Evolutionary conservation across 441 rosid species (phyloP).

Genomic region (Adansonia grandidieri): DNA sequence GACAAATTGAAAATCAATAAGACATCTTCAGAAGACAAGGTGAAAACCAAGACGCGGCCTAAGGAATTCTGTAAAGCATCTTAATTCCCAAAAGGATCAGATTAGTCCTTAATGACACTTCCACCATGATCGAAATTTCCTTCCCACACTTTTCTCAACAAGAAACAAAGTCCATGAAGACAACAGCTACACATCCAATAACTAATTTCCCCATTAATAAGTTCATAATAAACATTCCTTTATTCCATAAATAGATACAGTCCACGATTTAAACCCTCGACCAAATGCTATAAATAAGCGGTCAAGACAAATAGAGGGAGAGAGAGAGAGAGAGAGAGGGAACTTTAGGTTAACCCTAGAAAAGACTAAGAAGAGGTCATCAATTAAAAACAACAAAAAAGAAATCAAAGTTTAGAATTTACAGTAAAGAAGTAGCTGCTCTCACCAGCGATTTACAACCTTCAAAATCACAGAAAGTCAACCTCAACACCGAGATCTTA

Average conservation of each 20-base stretch:
- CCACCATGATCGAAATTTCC: neutral
- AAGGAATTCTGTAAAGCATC: neutral
- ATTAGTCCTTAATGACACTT: neutral
- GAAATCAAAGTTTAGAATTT: neutral
- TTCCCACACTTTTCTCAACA: neutral
- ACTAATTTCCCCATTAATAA: conserved; percentile 11
- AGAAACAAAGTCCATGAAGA: neutral
- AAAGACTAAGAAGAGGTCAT: neutral
- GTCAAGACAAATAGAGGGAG: neutral
- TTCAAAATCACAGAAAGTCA: conserved; percentile 24
- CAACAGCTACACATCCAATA: neutral
- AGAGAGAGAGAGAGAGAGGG: neutral
- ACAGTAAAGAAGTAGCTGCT: neutral
- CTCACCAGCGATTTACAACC: conserved; percentile 34
- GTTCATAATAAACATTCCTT: conserved; percentile 8
- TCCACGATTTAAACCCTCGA: neutral
- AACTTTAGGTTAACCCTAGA: neutral
- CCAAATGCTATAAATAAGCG: neutral
- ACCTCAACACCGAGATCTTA: conserved; percentile 33
- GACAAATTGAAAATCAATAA: conserved; percentile 3
- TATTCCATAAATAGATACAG: conserved; percentile 13
- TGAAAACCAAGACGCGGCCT: neutral
- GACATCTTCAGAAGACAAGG: conserved; percentile 7
- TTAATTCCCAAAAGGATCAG: neutral
- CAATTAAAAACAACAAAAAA: neutral